Percentiles rank a stretch among this genome's conserved stretches.
These are phyloP conservation scores for Yamadazyma olivae DNA, from an alignment of 805 yeast species.

Conservation along the genomic window DNA sequence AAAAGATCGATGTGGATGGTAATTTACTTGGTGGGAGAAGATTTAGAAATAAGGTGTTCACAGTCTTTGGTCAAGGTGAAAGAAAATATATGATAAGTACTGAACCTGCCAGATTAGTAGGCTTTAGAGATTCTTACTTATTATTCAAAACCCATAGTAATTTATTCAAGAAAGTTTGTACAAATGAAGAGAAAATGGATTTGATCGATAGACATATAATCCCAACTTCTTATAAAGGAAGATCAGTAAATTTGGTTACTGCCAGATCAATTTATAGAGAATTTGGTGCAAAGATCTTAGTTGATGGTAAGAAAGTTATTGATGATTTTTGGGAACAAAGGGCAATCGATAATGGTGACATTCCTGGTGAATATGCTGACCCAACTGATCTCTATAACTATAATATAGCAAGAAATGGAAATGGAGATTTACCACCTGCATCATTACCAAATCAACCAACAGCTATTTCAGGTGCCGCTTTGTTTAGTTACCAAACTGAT, in stretches of 20 bases:
- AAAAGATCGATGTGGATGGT: constrained; percentile 68
- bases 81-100: constrained; percentile 86
- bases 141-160: constrained; percentile 82
- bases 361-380: constrained; percentile 70
- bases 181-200: constrained; percentile 77
- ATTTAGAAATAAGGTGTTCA: constrained; percentile 69
- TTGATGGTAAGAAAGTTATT: constrained; percentile 71
- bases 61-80: constrained; percentile 62
- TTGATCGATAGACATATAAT: constrained; percentile 76
- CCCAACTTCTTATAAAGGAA: constrained; percentile 87
- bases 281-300: constrained; percentile 83
- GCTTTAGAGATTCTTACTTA: constrained; percentile 87
- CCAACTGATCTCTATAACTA: constrained; percentile 48
- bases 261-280: constrained; percentile 88
- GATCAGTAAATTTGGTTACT: constrained; percentile 85
- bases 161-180: constrained; percentile 68
- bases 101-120: constrained; percentile 94
- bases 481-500: constrained; percentile 47
- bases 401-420: constrained; percentile 34
- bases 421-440: constrained; percentile 20
- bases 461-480: constrained; percentile 31
- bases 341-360: constrained; percentile 58
- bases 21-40: constrained; percentile 67
- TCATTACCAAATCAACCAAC: constrained; percentile 19
- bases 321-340: constrained; percentile 86